These are phyloP conservation scores for Penicillium crustosum DNA, from an alignment of 2,329 filamentous ascomycete genomes.

Conservation along the genomic window DNA sequence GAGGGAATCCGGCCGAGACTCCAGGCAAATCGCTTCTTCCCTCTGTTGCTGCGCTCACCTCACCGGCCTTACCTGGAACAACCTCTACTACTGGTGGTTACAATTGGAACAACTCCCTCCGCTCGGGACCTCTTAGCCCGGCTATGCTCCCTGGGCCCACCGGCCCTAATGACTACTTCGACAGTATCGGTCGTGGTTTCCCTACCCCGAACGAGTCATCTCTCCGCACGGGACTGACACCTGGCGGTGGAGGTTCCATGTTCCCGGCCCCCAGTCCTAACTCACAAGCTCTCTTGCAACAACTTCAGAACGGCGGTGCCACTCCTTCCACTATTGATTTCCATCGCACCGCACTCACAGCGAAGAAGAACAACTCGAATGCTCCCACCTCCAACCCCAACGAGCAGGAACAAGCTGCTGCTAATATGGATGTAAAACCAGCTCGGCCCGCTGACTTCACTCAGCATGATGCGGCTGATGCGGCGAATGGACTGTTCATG, in stretches of 20 bases:
- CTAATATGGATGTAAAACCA: slow-evolving; percentile 46
- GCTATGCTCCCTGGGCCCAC: slow-evolving; percentile 90
- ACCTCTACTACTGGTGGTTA: slow-evolving; percentile 65
- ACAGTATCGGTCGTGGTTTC: slow-evolving; percentile 79
- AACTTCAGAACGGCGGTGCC: slow-evolving; percentile 74
- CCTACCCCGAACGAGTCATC: slow-evolving; percentile 97
- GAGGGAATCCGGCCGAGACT: slow-evolving; percentile 65
- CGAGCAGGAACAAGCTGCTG: slow-evolving; percentile 38
- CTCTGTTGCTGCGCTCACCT: slow-evolving; percentile 85
- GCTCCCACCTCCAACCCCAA: slow-evolving; percentile 45
- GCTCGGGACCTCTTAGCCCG: slow-evolving; percentile 90
- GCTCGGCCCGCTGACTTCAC: slow-evolving; percentile 64
- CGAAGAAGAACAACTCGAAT: slow-evolving; percentile 57
- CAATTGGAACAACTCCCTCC: slow-evolving; percentile 82
- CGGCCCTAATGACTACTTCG: slow-evolving; percentile 79
- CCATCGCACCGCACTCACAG: slow-evolving; percentile 84
- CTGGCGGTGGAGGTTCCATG: slow-evolving; percentile 94
- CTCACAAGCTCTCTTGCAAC: slow-evolving; percentile 77
- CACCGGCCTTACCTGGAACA: slow-evolving; percentile 77
- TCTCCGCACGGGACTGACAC: slow-evolving; percentile 84
- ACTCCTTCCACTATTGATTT: slow-evolving; percentile 93
- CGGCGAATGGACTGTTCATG: slow-evolving; percentile 90
- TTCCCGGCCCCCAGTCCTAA: slow-evolving; percentile 90
- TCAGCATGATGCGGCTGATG: slow-evolving; percentile 87
- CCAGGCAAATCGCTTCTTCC: slow-evolving; percentile 81